A percentile compares a stretch with the other conserved stretches of the same genome.
These are phyloP conservation scores for Mucor indicus DNA, from an alignment of 371 early-diverging fungal genomes.

Conservation along the genomic window DNA sequence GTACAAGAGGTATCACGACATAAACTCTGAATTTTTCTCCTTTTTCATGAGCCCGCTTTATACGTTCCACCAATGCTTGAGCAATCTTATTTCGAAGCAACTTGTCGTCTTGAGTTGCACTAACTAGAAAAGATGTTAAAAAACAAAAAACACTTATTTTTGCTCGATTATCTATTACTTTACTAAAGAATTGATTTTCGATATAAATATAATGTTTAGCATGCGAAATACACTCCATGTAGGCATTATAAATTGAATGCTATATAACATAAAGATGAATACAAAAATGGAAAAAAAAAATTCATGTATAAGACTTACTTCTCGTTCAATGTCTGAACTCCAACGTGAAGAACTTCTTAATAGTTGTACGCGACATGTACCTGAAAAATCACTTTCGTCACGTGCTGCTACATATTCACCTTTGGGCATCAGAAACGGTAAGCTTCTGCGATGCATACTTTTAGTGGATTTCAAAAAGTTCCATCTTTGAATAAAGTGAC, in stretches of 20 bases:
- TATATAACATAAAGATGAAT: no score
- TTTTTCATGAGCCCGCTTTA: constrained; percentile 68
- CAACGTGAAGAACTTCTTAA: constrained; percentile 66
- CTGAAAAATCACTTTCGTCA: constrained; percentile 60
- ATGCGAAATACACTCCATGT: constrained; percentile 71
- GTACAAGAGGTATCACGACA: constrained; percentile 87
- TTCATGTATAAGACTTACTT: constrained; percentile 3
- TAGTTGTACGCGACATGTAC: constrained; percentile 69
- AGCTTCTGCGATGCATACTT: constrained; percentile 56
- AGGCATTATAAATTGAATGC: constrained; percentile 83
- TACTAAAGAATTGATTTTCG: constrained; percentile 24
- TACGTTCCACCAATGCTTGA: constrained; percentile 75
- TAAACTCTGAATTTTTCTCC: constrained; percentile 75
- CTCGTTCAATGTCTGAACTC: constrained; percentile 64
- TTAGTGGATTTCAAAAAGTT: constrained; percentile 78
- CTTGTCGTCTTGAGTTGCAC: constrained; percentile 42
- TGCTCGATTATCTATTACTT: background rate
- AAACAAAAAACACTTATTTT: background rate
- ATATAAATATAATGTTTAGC: constrained; percentile 75
- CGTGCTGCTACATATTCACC: constrained; percentile 73
- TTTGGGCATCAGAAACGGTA: constrained; percentile 76
- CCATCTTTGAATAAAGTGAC: constrained; percentile 95
- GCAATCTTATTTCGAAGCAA: constrained; percentile 44
- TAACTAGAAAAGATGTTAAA: constrained; percentile 16
- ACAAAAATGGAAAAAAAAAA: no score